phyloP scores from a whole-genome alignment of 805 yeast genomes.

The Saturnispora diversa region DNA sequence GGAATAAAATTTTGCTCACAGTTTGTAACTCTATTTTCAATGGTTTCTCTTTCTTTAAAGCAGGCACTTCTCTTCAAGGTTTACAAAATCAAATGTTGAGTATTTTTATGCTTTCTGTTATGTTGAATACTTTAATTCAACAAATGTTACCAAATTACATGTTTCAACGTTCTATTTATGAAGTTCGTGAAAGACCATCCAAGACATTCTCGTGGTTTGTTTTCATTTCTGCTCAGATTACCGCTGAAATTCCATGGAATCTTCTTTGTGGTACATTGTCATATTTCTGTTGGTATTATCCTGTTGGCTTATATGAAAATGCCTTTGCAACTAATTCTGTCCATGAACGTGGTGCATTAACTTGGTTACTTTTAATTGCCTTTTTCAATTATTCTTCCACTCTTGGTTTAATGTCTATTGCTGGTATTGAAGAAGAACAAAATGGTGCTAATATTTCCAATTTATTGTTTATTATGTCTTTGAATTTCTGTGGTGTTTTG shows the following conservation, averaged over 20 bases:
- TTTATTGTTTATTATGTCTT: constrained; percentile 50
- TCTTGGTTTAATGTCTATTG: constrained; percentile 49
- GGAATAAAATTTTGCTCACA: constrained; percentile 49
- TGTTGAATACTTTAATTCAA: constrained; percentile 48
- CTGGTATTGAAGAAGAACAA: constrained; percentile 51
- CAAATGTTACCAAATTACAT: constrained; percentile 59
- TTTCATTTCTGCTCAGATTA: constrained; percentile 51
- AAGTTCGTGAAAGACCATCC: constrained; percentile 67
- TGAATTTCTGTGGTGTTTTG: constrained; percentile 75
- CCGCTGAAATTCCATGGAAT: constrained; percentile 63
- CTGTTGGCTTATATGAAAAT: constrained; percentile 56
- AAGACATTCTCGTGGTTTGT: constrained; percentile 62
- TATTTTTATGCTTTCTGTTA: constrained; percentile 56
- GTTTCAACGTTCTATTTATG: constrained; percentile 56
- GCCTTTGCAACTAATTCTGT: constrained; percentile 42
- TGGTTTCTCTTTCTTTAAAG: constrained; percentile 64
- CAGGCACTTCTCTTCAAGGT: constrained; percentile 53
- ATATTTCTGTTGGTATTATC: constrained; percentile 62
- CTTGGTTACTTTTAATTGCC: constrained; percentile 34
- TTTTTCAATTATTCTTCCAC: constrained; percentile 51
- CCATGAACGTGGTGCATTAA: constrained; percentile 48
- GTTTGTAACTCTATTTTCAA: constrained; percentile 49
- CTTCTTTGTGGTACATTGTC: constrained; percentile 53
- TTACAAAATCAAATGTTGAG: constrained; percentile 79
- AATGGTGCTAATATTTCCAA: constrained; percentile 57